phyloP scores from a whole-genome alignment of 768 basidiomycete genomes.

The Mrakia gelida region DNA sequence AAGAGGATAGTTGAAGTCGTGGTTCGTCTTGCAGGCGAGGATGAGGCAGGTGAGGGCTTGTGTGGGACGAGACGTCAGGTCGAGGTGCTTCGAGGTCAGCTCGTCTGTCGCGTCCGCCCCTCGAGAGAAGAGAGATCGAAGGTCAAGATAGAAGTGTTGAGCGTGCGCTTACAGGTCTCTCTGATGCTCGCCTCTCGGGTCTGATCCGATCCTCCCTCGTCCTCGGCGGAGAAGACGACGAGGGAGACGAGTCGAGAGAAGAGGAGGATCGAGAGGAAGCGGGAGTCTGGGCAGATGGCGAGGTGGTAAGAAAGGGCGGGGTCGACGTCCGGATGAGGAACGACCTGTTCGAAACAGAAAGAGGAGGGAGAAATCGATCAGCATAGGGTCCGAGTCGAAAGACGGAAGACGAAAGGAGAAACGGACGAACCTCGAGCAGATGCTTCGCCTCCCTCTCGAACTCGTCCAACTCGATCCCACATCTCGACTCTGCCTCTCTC shows the following conservation, averaged over 20 bases:
- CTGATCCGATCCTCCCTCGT: not conserved
- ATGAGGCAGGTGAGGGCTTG: not conserved
- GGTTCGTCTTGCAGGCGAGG: not conserved
- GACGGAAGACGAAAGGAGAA: not conserved
- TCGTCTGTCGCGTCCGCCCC: not conserved
- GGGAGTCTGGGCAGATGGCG: not conserved
- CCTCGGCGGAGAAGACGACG: not conserved
- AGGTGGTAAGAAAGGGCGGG: not conserved
- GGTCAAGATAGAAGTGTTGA: not conserved
- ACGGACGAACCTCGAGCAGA: not conserved
- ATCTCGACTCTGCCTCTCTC: not conserved
- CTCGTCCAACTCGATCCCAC: not conserved
- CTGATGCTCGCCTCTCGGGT: not conserved
- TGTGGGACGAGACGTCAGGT: not conserved
- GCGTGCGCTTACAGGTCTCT: not conserved
- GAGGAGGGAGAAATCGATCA: no score
- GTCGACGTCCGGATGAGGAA: not conserved
- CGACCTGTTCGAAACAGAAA: not conserved
- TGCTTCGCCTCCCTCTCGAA: not conserved
- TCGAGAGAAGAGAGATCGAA: not conserved
- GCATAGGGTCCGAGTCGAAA: not conserved
- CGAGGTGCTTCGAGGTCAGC: not conserved
- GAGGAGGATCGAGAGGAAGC: slow-evolving; percentile 2
- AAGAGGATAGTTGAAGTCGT: not conserved
- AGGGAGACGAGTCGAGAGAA: not conserved